Evolutionary conservation across 2,329 filamentous ascomycete genomes (phyloP), one percentile per base, ranked within the genome.

Genomic region (Venturiaceae sp.): DNA sequence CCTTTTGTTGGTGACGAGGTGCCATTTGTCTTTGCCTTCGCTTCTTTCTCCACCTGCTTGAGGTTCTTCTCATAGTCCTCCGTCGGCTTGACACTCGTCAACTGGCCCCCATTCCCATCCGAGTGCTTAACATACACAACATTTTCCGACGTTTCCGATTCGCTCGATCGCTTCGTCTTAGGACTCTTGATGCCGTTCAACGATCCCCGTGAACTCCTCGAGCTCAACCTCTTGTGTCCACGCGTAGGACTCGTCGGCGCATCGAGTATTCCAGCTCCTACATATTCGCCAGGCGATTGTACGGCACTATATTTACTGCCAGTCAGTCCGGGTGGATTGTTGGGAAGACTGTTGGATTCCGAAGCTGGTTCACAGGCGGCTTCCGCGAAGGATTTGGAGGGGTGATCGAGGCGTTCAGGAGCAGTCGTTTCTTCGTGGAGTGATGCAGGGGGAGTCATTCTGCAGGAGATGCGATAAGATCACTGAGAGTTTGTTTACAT

Each of bases 301-400:
- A 26, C 53, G 36, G 28, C 47, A 44, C 26, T 34, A 23, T 26
- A 21, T n/a, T 50, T 13, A 7, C 11, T 28, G 7, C 41, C 19
- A 14, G 26, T 46, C 30, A 13, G n/a, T 39, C 28, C 14, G 47
- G 32, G 55, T 19, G 28, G 30, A 23, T 13, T 44, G 55, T 57
- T 57, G 53, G 32, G 53, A 44, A 44, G 7, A 34, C 34, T 11
- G 14, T 44, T 44, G 34, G 36, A 39, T 32, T 16, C 23, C 34
- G 21, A 21, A 3, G 66, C 59, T 21, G 58, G 16, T 55, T 65
- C 61, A 37, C 58, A 56, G 7, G 61, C 61, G 37, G 74, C 74
- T 61, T 73, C 74, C 34, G 71, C 72, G 64, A 74, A 77, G 53
- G 72, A 73, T 63, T 76, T 77, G 60, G 71, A 72, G 19, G 71